phyloP scores from a whole-genome alignment of 371 early-diverging fungal genomes.

The Apophysomyces sp. region DNA sequence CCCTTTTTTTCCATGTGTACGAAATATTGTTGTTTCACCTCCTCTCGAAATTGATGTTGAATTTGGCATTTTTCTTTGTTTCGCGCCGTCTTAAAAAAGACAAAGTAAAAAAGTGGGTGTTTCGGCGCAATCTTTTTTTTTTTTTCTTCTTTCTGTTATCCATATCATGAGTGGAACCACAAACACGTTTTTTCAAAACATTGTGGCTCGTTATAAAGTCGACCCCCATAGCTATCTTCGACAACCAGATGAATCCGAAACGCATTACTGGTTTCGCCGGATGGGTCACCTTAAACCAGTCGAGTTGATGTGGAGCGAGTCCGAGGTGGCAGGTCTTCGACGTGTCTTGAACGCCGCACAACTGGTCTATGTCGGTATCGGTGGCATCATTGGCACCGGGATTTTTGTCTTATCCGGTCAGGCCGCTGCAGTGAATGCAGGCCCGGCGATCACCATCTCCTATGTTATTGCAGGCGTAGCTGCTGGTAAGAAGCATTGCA shows the following conservation, averaged over 20 bases:
- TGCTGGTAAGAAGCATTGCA: slow-evolving; percentile 27
- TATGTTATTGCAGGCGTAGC: slow-evolving; percentile 69
- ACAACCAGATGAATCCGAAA: slow-evolving; percentile 33
- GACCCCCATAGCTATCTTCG: slow-evolving; percentile 31
- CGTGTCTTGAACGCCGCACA: slow-evolving; percentile 42
- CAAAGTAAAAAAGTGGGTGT: background rate
- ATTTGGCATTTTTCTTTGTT: background rate
- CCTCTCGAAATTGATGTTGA: background rate
- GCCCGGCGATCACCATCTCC: slow-evolving; percentile 74
- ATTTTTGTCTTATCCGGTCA: slow-evolving; percentile 60
- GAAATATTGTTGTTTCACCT: background rate
- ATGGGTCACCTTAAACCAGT: slow-evolving; percentile 50
- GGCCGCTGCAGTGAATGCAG: slow-evolving; percentile 71
- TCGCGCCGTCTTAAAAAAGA: background rate
- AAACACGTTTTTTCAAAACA: background rate
- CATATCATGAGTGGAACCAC: background rate
- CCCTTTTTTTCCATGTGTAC: too few species aligned
- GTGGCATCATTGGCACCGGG: slow-evolving; percentile 71
- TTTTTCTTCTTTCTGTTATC: background rate
- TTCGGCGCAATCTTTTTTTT: background rate
- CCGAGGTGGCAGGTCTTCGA: slow-evolving; percentile 39
- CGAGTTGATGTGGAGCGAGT: slow-evolving; percentile 46
- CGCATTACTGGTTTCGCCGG: slow-evolving; percentile 37
- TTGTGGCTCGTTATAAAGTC: slow-evolving; percentile 12
- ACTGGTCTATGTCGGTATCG: slow-evolving; percentile 56